Conservation (phyloP, 768 basidiomycete genomes). For the Suillus decipiens region DNA sequence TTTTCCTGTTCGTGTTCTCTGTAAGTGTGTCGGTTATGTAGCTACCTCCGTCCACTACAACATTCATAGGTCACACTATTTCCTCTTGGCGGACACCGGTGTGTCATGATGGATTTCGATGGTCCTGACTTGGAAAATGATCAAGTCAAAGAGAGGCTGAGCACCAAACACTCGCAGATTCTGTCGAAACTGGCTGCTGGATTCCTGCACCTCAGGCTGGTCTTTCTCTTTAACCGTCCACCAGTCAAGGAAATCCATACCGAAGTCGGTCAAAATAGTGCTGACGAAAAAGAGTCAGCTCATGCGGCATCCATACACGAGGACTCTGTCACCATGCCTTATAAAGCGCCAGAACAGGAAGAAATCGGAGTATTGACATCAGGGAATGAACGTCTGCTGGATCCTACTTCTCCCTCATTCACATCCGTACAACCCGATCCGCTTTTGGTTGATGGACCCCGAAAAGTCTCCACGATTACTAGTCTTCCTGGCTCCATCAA, state of each 20-base stretch:
- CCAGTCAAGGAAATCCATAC: not conserved
- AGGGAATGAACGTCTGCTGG: not conserved
- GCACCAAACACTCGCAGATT: slow-evolving; percentile 33
- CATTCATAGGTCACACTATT: slow-evolving; percentile 58
- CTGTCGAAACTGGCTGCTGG: slow-evolving; percentile 8
- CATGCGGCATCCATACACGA: not conserved
- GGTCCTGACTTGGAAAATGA: slow-evolving; percentile 64
- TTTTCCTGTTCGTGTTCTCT: slow-evolving; percentile 60
- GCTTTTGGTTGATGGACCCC: not conserved
- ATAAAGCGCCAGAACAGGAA: not conserved
- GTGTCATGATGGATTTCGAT: slow-evolving; percentile 61
- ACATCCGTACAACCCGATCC: not conserved
- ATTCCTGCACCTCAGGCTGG: slow-evolving; percentile 14
- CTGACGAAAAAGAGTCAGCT: not conserved
- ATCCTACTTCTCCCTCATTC: not conserved
- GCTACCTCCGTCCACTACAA: not conserved
- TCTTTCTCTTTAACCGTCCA: not conserved
- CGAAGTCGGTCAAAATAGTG: not conserved
- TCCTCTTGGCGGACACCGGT: slow-evolving; percentile 56
- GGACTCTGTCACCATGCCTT: not conserved
- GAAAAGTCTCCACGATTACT: too few relatives aligned
- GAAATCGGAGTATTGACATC: not conserved
- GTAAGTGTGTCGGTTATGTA: slow-evolving; percentile 34
- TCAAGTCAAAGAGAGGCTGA: slow-evolving; percentile 50
- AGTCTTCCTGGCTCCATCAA: not conserved